phyloP scores from a whole-genome alignment of 2,329 filamentous ascomycete species.

The Ambrosiella beaveri region DNA sequence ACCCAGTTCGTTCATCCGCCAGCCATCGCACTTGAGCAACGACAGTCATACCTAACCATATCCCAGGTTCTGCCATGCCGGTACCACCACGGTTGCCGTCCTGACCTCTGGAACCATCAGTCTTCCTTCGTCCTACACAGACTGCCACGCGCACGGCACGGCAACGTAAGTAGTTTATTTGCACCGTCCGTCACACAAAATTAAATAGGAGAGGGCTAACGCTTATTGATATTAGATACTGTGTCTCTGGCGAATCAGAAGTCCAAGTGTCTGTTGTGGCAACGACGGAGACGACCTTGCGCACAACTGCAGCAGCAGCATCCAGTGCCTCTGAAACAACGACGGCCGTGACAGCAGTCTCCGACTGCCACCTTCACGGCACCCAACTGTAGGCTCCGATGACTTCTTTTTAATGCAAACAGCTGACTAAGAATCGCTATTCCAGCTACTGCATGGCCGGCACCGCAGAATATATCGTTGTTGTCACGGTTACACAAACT shows the following conservation, averaged over 20 bases:
- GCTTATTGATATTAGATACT: constrained; percentile 15
- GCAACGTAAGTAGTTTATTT: constrained; percentile 29
- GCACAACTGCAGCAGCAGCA: constrained; percentile 10
- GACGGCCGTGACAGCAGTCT: constrained; percentile 22
- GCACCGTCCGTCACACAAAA: neutral
- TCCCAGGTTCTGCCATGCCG: constrained; percentile 28
- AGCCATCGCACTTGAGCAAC: neutral
- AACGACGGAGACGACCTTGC: constrained; percentile 11
- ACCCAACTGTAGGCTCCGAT: constrained; percentile 21
- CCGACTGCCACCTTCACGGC: constrained; percentile 26
- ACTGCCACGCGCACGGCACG: constrained; percentile 43
- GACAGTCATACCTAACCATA: neutral
- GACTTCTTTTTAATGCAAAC: constrained; percentile 1
- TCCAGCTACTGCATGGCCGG: constrained; percentile 28
- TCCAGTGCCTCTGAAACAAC: constrained; percentile 1
- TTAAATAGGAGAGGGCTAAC: neutral
- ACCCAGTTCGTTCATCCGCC: constrained; percentile 2
- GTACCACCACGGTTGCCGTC: constrained; percentile 25
- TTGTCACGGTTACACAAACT: constrained; percentile 34
- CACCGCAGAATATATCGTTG: constrained; percentile 26
- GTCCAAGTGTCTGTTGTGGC: constrained; percentile 21
- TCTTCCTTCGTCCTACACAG: constrained; percentile 43
- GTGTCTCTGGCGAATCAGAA: constrained; percentile 27
- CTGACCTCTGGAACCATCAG: constrained; percentile 34
- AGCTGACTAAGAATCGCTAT: neutral